Conservation (phyloP, 331 rosid species). For the Saraca asoca region DNA sequence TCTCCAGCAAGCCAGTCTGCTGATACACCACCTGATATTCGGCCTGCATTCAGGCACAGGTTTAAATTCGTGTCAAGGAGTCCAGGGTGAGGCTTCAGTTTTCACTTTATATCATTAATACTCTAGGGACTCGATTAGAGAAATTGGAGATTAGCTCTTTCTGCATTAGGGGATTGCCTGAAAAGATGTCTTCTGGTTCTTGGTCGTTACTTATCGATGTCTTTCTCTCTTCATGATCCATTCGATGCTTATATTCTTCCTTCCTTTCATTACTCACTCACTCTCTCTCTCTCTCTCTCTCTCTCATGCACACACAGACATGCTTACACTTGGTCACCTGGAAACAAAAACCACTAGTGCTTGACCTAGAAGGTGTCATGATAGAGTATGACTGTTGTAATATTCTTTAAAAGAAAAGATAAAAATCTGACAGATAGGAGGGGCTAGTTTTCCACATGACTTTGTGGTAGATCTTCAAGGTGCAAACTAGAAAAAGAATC, state of each 20-base stretch:
- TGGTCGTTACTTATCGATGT: neutral
- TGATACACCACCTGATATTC: slow-evolving; percentile 75
- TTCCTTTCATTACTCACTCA: neutral
- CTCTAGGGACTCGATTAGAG: slow-evolving; percentile 17
- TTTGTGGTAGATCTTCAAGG: slow-evolving; percentile 7
- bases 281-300: neutral
- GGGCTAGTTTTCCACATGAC: slow-evolving; percentile 1
- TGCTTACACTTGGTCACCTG: neutral
- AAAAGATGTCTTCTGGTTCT: neutral
- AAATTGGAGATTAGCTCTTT: slow-evolving; percentile 13
- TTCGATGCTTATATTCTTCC: neutral
- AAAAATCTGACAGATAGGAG: slow-evolving; percentile 6
- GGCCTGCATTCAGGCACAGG: slow-evolving; percentile 82
- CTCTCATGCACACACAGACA: neutral
- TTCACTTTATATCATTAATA: slow-evolving; percentile 8
- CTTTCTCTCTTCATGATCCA: neutral
- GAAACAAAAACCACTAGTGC: neutral
- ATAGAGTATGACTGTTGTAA: slow-evolving; percentile 14
- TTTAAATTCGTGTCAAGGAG: slow-evolving; percentile 52
- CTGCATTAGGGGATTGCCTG: slow-evolving; percentile 13
- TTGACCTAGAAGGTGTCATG: neutral
- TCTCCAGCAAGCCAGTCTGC: slow-evolving; percentile 68
- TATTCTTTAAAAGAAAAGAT: slow-evolving; percentile 9
- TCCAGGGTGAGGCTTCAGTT: slow-evolving; percentile 58
- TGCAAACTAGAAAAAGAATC: slow-evolving; percentile 2